These are phyloP conservation scores for Erythrophleum ivorense DNA, from an alignment of 331 rosid species.

Conservation along the genomic window DNA sequence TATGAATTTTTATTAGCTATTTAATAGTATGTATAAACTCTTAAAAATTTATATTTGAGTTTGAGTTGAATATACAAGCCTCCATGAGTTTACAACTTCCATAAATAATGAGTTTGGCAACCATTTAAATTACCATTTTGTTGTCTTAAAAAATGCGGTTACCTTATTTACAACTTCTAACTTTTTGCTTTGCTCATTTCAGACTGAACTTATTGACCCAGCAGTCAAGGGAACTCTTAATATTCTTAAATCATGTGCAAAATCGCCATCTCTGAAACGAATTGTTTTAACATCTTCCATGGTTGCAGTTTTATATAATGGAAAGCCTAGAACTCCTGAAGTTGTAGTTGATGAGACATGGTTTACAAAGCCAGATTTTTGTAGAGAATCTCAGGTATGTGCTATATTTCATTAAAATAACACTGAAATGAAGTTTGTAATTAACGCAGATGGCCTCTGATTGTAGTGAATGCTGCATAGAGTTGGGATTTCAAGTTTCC, in stretches of 20 bases:
- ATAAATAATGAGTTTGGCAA: no score
- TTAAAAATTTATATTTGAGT: not conserved
- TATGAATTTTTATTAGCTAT: not conserved
- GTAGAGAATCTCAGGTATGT: not conserved
- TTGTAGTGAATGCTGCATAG: not conserved
- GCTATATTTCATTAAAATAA: not conserved
- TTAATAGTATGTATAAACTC: not conserved
- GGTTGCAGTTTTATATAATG: not conserved
- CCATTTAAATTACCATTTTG: no score
- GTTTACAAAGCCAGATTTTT: slow-evolving; percentile 8
- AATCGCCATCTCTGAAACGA: not conserved
- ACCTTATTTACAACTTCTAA: not conserved
- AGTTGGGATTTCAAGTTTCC: not conserved
- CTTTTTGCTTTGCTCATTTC: not conserved
- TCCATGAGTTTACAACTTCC: not conserved
- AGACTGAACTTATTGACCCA: slow-evolving; percentile 10
- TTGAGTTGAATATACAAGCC: not conserved
- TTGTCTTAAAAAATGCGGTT: no score
- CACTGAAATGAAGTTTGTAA: not conserved
- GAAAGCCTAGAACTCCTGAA: not conserved
- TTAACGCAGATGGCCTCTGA: not conserved
- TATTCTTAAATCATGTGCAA: slow-evolving; percentile 14
- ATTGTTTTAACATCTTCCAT: slow-evolving; percentile 14
- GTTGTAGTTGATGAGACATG: slow-evolving; percentile 25
- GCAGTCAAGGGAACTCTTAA: slow-evolving; percentile 18